These are phyloP conservation scores for Pseudogymnoascus sp. DNA, from an alignment of 2,329 filamentous ascomycete species.

Conservation along the genomic window DNA sequence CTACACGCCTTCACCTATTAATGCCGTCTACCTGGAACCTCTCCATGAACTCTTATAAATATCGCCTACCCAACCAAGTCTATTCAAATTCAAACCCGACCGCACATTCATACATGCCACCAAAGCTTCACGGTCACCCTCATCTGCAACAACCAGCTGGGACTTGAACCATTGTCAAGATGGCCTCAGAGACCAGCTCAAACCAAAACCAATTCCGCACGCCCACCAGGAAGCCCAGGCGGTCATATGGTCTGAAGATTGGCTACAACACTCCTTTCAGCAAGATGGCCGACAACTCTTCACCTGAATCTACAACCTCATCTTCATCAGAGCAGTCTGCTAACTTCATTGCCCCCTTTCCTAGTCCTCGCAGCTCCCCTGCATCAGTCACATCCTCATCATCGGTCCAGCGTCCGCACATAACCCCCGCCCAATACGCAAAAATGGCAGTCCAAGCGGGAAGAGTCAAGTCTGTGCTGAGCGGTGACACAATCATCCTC, in stretches of 20 bases:
- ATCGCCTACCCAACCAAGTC: not conserved
- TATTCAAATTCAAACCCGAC: not conserved
- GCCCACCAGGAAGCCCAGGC: not conserved
- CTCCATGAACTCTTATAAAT: not conserved
- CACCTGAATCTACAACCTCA: not conserved
- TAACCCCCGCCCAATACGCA: constrained; percentile 24
- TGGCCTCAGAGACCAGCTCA: not conserved
- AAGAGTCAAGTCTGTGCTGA: constrained; percentile 87
- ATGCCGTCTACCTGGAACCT: not conserved
- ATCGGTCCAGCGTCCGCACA: constrained; percentile 29
- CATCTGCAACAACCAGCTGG: not conserved
- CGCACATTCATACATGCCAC: not conserved
- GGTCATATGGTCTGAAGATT: not conserved
- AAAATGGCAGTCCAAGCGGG: constrained; percentile 38
- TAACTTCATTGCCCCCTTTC: constrained; percentile 17
- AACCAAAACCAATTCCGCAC: not conserved
- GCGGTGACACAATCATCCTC: constrained; percentile 84
- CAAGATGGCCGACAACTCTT: not conserved
- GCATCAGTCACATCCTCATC: constrained; percentile 11
- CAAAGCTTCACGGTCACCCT: not conserved
- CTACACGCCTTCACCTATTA: not conserved
- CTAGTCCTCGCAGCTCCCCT: constrained; percentile 15
- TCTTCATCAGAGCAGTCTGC: constrained; percentile 14
- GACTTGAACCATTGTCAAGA: not conserved
- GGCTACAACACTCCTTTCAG: constrained; percentile 1